These are phyloP conservation scores for Passalora sequoiae DNA, from an alignment of 2,329 filamentous ascomycete genomes.

Conservation along the genomic window DNA sequence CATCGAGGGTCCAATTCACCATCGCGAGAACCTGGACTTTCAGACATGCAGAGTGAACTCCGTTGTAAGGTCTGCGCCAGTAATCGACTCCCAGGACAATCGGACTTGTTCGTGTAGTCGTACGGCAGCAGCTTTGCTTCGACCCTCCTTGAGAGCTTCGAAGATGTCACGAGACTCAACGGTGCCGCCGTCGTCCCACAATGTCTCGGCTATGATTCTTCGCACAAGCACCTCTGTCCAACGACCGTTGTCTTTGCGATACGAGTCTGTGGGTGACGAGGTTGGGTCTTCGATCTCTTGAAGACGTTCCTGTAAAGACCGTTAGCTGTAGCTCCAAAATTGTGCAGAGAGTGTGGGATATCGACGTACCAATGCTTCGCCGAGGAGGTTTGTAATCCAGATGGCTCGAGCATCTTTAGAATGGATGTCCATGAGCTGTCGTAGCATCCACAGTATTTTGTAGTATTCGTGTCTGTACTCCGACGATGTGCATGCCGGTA, in stretches of 20 bases:
- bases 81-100: conserved; percentile 14
- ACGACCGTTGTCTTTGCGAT: conserved; percentile 12
- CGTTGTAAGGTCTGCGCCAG: conserved; percentile 12
- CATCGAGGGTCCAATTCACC: neutral
- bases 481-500: conserved; percentile 17
- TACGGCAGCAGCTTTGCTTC: conserved; percentile 16
- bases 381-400: conserved; percentile 18
- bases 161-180: conserved; percentile 21
- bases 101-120: conserved; percentile 17
- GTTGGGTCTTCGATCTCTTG: conserved; percentile 16
- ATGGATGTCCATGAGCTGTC: conserved; percentile 15
- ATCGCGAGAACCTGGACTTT: neutral
- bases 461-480: conserved; percentile 21
- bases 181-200: conserved; percentile 15
- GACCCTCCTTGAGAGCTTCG: conserved; percentile 15
- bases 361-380: conserved; percentile 12
- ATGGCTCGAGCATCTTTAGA: conserved; percentile 14
- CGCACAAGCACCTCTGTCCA: conserved; percentile 20
- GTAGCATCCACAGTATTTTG: conserved; percentile 18
- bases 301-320: conserved; percentile 6
- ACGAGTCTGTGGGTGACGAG: conserved; percentile 14
- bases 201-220: conserved; percentile 16
- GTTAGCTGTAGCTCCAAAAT: too few species aligned
- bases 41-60: conserved; percentile 11
- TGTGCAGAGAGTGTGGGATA: too few species aligned